Base-by-base conservation (phyloP, 768 basidiomycete genomes). In the Psilocybe subaeruginosa region DNA sequence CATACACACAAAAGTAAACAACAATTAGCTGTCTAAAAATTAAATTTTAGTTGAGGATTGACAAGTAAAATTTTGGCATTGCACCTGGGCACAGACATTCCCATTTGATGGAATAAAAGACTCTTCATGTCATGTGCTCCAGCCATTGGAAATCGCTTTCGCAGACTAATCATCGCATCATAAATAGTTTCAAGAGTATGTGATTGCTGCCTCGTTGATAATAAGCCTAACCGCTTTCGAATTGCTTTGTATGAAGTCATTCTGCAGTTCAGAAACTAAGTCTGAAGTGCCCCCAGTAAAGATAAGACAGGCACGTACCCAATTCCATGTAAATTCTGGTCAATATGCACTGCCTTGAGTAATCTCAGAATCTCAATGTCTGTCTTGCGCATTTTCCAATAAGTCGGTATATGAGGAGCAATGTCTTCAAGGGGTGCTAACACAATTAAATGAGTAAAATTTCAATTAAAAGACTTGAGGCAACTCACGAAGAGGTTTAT, bases 61-160 rank as follows among this genome's bases (percentile, higher is more conserved):
- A 56, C 35, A 11, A 41, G 31, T 23, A 33, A 31, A 52, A 33
- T 19, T 52, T 17, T 27, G 52, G 23, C 29, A 55, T 37, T 63
- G 48, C 54, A 74, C 74, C 64, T 33, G 0, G 69, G 23, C 43
- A 76, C 72, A 17, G 30, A 48, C 64, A 74, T 70, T 3, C 64
- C 58, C 0, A 65, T 47, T 35, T 74, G 69, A 33, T 69, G 68
- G 39, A 69, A 68, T 2, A 77, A 46, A 0, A 68, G 51, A 19
- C 27, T 52, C 0, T 55, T 54, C 57, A 76, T 71, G 9, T 72
- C 72, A 16, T 64, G 58, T 3, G 65, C 65, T 1, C 76, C 76
- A 7, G 67, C 69, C 12, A 64, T 64, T 4, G 74, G 74, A 56
- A 66, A 74, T 3, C 50, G 66, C 14, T 54, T 48, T 2, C 68